Base-by-base conservation (phyloP, 768 basidiomycete species). In the Mycena sanguinolenta region DNA sequence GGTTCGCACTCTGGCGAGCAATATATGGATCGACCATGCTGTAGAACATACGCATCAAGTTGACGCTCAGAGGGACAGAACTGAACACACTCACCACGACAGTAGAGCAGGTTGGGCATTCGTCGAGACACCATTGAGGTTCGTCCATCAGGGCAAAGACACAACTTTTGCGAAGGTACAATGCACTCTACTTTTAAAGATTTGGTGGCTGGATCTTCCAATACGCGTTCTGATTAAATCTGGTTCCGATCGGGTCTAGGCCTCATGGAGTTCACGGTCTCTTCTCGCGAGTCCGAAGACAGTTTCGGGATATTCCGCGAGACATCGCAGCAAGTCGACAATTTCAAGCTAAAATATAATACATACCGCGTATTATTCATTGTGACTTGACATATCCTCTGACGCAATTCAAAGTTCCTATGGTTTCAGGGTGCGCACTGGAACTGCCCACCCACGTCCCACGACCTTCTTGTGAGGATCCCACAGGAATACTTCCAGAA, bases 1-100 rank as follows among this genome's bases (percentile, higher is more conserved):
- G 72, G 72, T 52, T 73, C 68, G 65, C 72, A 73, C 16, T 65
- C 13, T 13, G 60, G 19, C 9, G 70, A 71, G 52, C 72, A 73
- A 30, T 73, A 73, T n/a, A 65, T 55, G 34, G 68, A 58, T 34
- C 12, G 44, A 32, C 68, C 66, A 34, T 61, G 28, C 72, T 73
- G 60, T 3, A 23, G 53, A 44, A 60, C 42, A 46, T n/a, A 46
- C 44, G 59, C 58, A 67, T 58, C 28, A 65, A 53, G 21, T 36
- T 16, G 58, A 36, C 21, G 25, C 34, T 46, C 9, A 23, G 25
- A 36, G 32, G 27, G 25, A 7, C n/a, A 49, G 23, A 0, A 27
- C 12, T 9, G 5, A 38, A 36, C n/a, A 13, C 16, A 73, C 72
- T 54, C 49, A 73, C 72, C 44, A 69, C 60, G 14, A 69, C 66